These are phyloP conservation scores for Diophrys sp. DNA, from an alignment of 73 alveolate species.

Conservation along the genomic window DNA sequence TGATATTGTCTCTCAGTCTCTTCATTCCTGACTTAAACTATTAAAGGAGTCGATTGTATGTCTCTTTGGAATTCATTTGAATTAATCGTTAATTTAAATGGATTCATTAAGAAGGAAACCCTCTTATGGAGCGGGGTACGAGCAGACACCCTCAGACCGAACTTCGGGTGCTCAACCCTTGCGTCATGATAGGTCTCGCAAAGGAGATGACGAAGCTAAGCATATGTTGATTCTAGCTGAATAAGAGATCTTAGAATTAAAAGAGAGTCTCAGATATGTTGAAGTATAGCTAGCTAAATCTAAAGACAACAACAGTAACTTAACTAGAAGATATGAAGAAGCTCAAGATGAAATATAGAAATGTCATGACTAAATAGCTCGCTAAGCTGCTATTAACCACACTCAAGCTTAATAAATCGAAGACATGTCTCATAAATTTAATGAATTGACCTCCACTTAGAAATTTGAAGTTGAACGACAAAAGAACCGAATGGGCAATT, in stretches of 20 bases:
- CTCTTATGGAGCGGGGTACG: too few species aligned
- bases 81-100: too few species aligned
- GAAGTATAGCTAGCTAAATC: constrained; percentile 48
- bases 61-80: too few species aligned
- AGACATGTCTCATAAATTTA: constrained; percentile 31
- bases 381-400: constrained; percentile 42
- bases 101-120: too few species aligned
- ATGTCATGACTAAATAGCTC: constrained; percentile 28
- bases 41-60: too few species aligned
- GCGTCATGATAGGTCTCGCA: too few species aligned
- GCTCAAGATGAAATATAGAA: constrained; percentile 26
- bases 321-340: constrained; percentile 31
- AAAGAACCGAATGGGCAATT: constrained; percentile 30
- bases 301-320: constrained; percentile 15
- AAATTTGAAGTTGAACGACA: constrained; percentile 30
- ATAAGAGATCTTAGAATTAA: constrained; percentile 45
- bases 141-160: too few species aligned
- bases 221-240: constrained; percentile 44
- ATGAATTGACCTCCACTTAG: constrained; percentile 37
- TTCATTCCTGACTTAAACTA: too few species aligned
- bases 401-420: constrained; percentile 37
- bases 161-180: too few species aligned
- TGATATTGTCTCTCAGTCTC: too few species aligned
- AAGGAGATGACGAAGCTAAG: constrained; percentile 31
- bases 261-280: constrained; percentile 47